Evolutionary conservation across 371 early-diverging fungal species (phyloP), one percentile per base, ranked within the genome.

Genomic region (Coemansia sp.): DNA sequence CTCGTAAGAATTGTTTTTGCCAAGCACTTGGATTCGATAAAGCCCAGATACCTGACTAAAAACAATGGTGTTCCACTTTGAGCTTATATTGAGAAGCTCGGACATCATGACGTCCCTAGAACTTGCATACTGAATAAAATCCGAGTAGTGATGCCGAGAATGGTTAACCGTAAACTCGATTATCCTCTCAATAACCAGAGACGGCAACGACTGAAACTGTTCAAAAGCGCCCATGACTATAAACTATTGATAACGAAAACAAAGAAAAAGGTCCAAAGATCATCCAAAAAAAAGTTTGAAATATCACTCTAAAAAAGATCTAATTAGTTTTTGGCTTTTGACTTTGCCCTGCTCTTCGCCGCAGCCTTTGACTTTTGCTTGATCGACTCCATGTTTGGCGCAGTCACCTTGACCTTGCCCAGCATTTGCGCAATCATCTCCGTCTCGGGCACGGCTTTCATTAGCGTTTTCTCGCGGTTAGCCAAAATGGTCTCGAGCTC

Each of bases 341-440:
- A 57, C 55, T 78, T 78, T 24, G 70, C 78, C 24, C 51, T 62
- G 14, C 55, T 62, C 53, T 71, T 77, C 7, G 74, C 74, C 11
- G 60, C 67, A 0, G 62, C 56, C 64, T 84, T 84, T 13, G 73
- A 73, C 53, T 81, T 81, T 77, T 89, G 87, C 65, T 86, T 86
- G 68, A 84, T 82, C 0, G 88, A 83, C 62, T 89, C 89, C 26
- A 89, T 82, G 62, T 88, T 87, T 2, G 89, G 88, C 13, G 91
- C 89, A 11, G 87, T 84, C 14, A 96, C 88, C 73, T 93, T 95
- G 59, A 88, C 89, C 78, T 97, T 94, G 66, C 91, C 89, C 73
- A 95, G 84, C 87, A 94, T 91, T 7, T 89, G 84, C 63, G 84
- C 83, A 27, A 91, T 89, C 48, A 88, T 80, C 66, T 95, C 97